Base-by-base conservation (phyloP, 306 rosid species). In the Cicer bijugum region DNA sequence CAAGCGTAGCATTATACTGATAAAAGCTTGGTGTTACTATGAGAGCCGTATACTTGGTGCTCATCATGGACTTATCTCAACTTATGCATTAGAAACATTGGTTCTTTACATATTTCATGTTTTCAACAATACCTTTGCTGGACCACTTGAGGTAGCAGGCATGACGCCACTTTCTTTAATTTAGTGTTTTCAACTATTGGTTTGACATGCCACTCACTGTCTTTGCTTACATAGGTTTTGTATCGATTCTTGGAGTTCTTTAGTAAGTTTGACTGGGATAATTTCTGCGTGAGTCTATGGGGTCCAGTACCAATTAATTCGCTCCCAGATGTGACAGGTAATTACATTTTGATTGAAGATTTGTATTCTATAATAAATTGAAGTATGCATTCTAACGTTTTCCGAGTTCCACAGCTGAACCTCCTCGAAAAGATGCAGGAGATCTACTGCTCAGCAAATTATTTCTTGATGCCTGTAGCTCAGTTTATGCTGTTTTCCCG, bases 21-120 rank as follows among this genome's bases (percentile, higher is more conserved):
- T 95, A 75, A 95, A 95, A 84, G 99, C 99, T 38, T 95, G 99
- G 99, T 95, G 99, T 82, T 95, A 95, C 84, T 95, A 95, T 16
- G 99, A 95, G 85, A 92, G 99, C 71, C 97, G 99, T 11, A 85
- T 95, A 83, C 87, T 95, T 64, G 99, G 99, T 69, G 99, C 99
- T 69, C 99, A 95, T 83, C 99, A 95, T 87, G 99, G 99, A 63
- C 97, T 95, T 72, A 91, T 95, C 81, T 95, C 99, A 56, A 90
- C 99, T 62, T 95, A 95, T 61, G 99, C 99, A 1, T 82, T 95
- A 84, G 99, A 95, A 84, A 92, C 99, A 60, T 86, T 95, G 91
- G 99, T 95, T 84, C 97, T 95, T 71, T 95, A 95, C 86, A 95
- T 90, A 76, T 95, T 95, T 83, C 99, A 92, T 44, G 97, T 95